Evolutionary conservation across 805 yeast genomes (phyloP), one percentile per base, ranked within the genome.

Genomic region (Cyberlindnera xishuangbannaensis): DNA sequence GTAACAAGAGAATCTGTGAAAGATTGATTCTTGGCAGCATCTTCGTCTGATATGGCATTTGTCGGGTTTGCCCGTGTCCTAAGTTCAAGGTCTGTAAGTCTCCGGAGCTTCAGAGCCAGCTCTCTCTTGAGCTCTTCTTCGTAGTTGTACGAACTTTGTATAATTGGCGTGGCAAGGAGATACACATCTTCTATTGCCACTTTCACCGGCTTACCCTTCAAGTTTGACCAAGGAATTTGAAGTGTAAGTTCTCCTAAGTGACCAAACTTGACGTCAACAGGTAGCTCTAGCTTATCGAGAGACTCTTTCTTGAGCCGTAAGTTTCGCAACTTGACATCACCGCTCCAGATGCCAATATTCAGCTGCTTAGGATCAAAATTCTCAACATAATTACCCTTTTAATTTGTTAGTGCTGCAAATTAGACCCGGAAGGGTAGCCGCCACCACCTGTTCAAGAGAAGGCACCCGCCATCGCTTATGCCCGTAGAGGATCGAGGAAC

Each of bases 331-430:
- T 84, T 84, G 19, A 88, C 97, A 64, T 92, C 97, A 23, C 99
- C 99, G 50, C 87, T 76, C 95, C 97, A 88, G 21, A 92, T 87
- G 5, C 97, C 98, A 35, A 92, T 88, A 48, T 92, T 88, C 50
- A 92, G 64, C 53, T 92, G 96, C 46, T 83, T 84, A 13, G 97
- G 87, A 61, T 92, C 98, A 58, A 92, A 92, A 59, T 94, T 84
- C 61, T 94, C 95, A 30, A 90, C 87, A 56, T 87, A 86, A 19
- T 76, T 67, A 2, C 86, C 86, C 48, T 55, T 18, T 12, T 18
- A 6, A 1, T 6, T 18, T 28, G 46, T 41, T 39, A 43, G 39
- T 29, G 9, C 24, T 10, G 20, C 11, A 27, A 28, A n/a, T n/a
- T n/a, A n/a, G n/a, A n/a, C n/a, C n/a, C n/a, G n/a, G n/a, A n/a